Percentiles rank a stretch among this genome's conserved stretches.
phyloP scores from a whole-genome alignment of 1,139 yeast species.

The Yamadazyma trypodendri region DNA sequence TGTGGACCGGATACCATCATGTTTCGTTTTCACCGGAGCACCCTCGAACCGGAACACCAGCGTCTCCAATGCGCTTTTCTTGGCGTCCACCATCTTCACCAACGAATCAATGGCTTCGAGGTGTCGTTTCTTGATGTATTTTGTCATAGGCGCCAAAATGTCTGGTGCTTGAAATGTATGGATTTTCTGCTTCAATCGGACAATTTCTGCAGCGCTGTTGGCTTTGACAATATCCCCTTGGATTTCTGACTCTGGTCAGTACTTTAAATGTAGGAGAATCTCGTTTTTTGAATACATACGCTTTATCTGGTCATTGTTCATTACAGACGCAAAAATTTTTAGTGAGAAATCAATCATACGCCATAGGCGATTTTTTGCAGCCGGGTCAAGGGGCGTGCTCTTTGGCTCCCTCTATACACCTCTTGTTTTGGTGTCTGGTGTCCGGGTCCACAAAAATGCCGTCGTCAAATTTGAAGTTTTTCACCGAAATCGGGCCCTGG shows the following conservation, averaged over 20 bases:
- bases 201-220: not conserved
- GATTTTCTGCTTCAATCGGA: not conserved
- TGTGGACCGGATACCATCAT: not conserved
- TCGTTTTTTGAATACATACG: not conserved
- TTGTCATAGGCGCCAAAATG: constrained; percentile 4
- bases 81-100: constrained; percentile 19
- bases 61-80: constrained; percentile 16
- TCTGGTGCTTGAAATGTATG: not conserved
- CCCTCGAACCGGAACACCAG: constrained; percentile 27
- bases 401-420: no score
- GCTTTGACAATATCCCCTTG: not conserved
- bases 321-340: not conserved
- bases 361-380: not conserved
- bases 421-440: not conserved
- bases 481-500: not conserved
- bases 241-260: constrained; percentile 2
- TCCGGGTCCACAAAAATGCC: not conserved
- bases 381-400: not conserved
- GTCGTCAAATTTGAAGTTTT: not conserved
- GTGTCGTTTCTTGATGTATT: constrained; percentile 12
- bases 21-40: constrained; percentile 19
- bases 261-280: not conserved
- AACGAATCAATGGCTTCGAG: constrained; percentile 15
- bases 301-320: not conserved
- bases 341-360: not conserved